A percentile compares a stretch with the other conserved stretches of the same genome.
phyloP scores from a whole-genome alignment of 148 eudicot genomes.

The Heliosperma pusillum region DNA sequence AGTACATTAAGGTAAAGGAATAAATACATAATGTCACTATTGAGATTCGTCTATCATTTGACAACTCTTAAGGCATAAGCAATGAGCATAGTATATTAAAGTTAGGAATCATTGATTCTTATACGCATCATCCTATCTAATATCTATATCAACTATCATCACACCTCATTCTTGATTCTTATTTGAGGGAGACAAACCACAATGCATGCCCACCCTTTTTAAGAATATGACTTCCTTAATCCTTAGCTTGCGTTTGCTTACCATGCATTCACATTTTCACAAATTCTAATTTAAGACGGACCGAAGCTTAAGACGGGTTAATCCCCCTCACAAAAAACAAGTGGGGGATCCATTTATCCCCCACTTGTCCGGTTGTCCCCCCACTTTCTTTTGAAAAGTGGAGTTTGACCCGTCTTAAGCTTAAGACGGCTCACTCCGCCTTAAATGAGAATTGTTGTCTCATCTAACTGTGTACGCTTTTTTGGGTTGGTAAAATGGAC shows the following conservation, averaged over 20 bases:
- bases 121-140: background rate
- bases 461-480: background rate
- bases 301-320: too few species aligned
- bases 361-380: too few species aligned
- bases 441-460: too few species aligned
- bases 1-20: too few species aligned
- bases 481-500: background rate
- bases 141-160: background rate
- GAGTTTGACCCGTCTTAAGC: too few species aligned
- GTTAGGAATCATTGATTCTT: background rate
- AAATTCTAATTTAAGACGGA: too few species aligned
- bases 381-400: too few species aligned
- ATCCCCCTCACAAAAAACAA: too few species aligned
- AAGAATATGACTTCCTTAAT: slow-evolving; percentile 28
- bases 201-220: slow-evolving; percentile 19
- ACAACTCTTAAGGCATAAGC: slow-evolving; percentile 26
- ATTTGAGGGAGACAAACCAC: slow-evolving; percentile 22
- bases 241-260: slow-evolving; percentile 18
- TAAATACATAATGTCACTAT: background rate
- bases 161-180: slow-evolving; percentile 1
- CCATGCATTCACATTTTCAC: too few species aligned
- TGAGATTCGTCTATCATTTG: background rate
- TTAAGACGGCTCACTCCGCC: too few species aligned
- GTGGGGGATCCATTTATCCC: too few species aligned
- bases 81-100: slow-evolving; percentile 9